Conservation (phyloP, 1,139 yeast genomes). For the Geotrichum carabidarum region DNA sequence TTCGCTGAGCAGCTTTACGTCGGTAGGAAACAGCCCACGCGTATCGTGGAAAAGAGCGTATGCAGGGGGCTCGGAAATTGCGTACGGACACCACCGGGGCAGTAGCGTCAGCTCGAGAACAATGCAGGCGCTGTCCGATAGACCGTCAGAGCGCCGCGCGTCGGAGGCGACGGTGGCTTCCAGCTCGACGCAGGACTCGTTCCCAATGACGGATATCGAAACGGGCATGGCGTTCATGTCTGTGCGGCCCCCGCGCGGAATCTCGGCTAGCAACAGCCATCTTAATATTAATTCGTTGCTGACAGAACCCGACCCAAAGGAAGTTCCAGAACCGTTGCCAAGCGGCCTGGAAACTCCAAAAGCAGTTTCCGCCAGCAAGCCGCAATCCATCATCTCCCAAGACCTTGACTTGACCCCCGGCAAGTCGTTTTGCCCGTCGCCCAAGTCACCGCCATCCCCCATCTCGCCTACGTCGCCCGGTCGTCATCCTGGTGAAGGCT, state of each 20-base stretch:
- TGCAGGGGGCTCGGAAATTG: not conserved
- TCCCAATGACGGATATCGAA: not conserved
- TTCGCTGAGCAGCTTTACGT: constrained; percentile 7
- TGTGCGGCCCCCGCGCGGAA: not conserved
- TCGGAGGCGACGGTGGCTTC: constrained; percentile 9
- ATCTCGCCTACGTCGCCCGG: not conserved
- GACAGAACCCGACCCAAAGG: not conserved
- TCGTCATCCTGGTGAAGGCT: not conserved
- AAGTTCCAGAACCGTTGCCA: not conserved
- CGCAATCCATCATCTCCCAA: not conserved
- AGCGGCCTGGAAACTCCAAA: constrained; percentile 4
- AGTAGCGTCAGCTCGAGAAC: not conserved
- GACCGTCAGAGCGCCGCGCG: constrained; percentile 7
- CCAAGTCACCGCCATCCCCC: not conserved
- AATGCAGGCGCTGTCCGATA: constrained; percentile 1
- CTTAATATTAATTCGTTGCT: constrained; percentile 12
- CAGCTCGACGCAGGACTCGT: not conserved
- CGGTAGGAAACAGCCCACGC: not conserved
- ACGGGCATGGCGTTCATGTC: not conserved
- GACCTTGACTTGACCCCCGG: not conserved
- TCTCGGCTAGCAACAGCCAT: not conserved
- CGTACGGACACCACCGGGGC: not conserved
- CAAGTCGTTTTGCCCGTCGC: not conserved
- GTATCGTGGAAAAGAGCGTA: not conserved
- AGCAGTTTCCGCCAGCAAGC: not conserved